Evolutionary conservation across 441 rosid genomes (phyloP).

Genomic region (Erodium trifolium): DNA sequence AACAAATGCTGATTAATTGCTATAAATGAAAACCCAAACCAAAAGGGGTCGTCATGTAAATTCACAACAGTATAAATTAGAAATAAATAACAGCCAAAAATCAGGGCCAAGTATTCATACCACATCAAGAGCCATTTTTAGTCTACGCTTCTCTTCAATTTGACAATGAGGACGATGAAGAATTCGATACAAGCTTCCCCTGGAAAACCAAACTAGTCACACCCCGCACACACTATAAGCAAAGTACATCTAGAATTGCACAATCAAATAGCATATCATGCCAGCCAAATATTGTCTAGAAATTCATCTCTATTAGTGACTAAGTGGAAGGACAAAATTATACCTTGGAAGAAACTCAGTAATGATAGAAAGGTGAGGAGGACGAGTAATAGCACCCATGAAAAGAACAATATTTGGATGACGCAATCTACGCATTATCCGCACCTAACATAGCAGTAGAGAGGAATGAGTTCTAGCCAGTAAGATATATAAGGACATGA

Average conservation of each 20-base stretch:
- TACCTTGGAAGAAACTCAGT: constrained; percentile 96
- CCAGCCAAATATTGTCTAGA: constrained; percentile 13
- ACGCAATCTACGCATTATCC: constrained; percentile 93
- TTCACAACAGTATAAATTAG: not conserved
- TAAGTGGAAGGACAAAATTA: constrained; percentile 15
- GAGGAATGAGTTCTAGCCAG: constrained; percentile 5
- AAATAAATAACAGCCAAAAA: constrained; percentile 12
- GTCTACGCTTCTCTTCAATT: constrained; percentile 82
- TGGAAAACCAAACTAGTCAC: constrained; percentile 28
- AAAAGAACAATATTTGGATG: constrained; percentile 97
- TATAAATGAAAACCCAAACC: not conserved
- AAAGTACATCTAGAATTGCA: constrained; percentile 8
- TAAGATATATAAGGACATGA: not conserved
- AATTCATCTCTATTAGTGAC: constrained; percentile 10
- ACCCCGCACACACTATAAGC: not conserved
- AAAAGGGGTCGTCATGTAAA: not conserved
- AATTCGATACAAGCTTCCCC: constrained; percentile 91
- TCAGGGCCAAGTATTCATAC: constrained; percentile 31
- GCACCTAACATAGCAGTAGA: constrained; percentile 47
- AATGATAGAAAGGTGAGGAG: constrained; percentile 90
- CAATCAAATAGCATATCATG: constrained; percentile 14
- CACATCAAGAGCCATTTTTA: constrained; percentile 98
- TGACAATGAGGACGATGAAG: constrained; percentile 87
- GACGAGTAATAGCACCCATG: constrained; percentile 98
- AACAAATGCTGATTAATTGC: not conserved